Conservation (phyloP, 2,329 filamentous ascomycete species). For the Coniochaeta prunicola region DNA sequence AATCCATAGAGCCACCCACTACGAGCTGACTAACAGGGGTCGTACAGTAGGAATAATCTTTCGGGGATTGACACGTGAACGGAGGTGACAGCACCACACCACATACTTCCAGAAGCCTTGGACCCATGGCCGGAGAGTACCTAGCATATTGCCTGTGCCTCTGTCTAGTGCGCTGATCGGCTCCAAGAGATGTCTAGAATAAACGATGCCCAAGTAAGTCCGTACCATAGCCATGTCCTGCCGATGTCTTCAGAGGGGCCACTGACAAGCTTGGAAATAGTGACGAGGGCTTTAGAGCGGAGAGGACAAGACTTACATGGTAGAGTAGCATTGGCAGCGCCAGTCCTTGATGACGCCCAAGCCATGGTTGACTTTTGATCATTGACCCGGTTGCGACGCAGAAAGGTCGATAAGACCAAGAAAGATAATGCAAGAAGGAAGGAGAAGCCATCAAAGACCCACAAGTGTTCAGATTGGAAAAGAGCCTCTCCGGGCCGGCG, state of each 20-base stretch:
- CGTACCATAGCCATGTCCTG: background rate
- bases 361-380: background rate
- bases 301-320: background rate
- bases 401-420: background rate
- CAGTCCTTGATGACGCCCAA: slow-evolving; percentile 2
- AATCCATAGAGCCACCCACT: background rate
- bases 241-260: background rate
- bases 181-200: background rate
- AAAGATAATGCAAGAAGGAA: background rate
- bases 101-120: background rate
- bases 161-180: background rate
- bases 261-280: background rate
- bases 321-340: background rate
- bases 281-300: background rate
- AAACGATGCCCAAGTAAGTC: background rate
- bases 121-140: background rate
- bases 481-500: slow-evolving; percentile 15
- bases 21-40: background rate
- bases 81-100: background rate
- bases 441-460: background rate
- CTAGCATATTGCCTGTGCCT: background rate
- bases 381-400: background rate
- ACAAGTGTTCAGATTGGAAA: background rate
- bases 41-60: background rate
- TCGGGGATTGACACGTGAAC: background rate